Base-by-base conservation (phyloP, 1,139 yeast genomes). In the Kodamaea plutei region DNA sequence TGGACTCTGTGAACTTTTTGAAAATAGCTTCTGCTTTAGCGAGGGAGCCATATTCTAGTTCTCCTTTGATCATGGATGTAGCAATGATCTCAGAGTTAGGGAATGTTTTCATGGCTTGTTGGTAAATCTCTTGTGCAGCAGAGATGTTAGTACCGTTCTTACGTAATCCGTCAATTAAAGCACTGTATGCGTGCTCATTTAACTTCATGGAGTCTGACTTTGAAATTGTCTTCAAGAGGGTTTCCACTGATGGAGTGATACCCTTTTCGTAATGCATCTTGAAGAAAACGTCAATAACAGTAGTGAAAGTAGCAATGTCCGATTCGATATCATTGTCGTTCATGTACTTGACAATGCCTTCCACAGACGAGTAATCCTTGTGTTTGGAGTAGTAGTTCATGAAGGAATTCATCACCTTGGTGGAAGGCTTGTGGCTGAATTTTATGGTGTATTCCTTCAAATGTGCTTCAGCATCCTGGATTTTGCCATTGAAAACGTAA, bases 301-400 rank as follows among this genome's bases (percentile, higher is more conserved):
- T 71, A n/a, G 89, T 73, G 52, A 76, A 76, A 2, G 91, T 80
- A 10, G 76, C 78, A 30, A 76, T 66, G 48, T 79, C 85, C 17
- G 82, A 84, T 20, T 64, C 50, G 21, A 80, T 57, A n/a, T 64
- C 56, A 21, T 61, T 35, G 19, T 45, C 42, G 34, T 52, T 49
- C 72, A 67, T 67, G 46, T 54, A 67, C 24, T 54, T 42, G 28
- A 64, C 41, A 26, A 67, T 56, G 4, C 66, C 68, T 30, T 60
- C 64, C 10, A 65, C 65, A 4, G 72, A 68, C 17, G 53, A 44
- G 36, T 52, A 56, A 43, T 66, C 64, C 30, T 54, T 48, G 9
- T 25, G 28, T 25, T 54, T 54, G 18, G 61, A 52, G 38, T 68
- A 61, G 39, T 50, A 41, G 27, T 45, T 47, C 41, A 68, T 51